phyloP scores from a whole-genome alignment of 805 yeast species.

The Yamadazyma paraphyllophila region DNA sequence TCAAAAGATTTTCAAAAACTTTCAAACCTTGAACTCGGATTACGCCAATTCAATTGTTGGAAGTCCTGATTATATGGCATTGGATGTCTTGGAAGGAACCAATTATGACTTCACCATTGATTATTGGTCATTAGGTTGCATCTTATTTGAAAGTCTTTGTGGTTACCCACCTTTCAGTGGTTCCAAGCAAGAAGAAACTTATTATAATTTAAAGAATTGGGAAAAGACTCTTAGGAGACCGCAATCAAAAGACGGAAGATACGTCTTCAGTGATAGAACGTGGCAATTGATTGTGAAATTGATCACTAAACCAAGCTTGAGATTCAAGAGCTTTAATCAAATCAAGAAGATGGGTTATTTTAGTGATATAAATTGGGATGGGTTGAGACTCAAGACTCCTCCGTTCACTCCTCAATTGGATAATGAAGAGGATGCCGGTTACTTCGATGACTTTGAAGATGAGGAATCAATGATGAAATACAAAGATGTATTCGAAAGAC shows the following conservation, averaged over 20 bases:
- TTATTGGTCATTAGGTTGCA: slow-evolving; percentile 98
- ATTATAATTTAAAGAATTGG: slow-evolving; percentile 91
- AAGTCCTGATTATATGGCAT: slow-evolving; percentile 98
- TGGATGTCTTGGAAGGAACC: slow-evolving; percentile 93
- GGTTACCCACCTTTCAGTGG: slow-evolving; percentile 99
- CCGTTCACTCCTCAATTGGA: slow-evolving; percentile 97
- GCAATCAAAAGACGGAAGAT: slow-evolving; percentile 84
- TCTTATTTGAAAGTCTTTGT: slow-evolving; percentile 91
- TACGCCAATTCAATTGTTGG: slow-evolving; percentile 96
- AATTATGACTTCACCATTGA: slow-evolving; percentile 94
- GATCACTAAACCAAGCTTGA: slow-evolving; percentile 73
- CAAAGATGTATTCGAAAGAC: slow-evolving; percentile 93
- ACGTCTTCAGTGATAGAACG: slow-evolving; percentile 92
- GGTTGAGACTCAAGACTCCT: slow-evolving; percentile 68
- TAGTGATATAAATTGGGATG: slow-evolving; percentile 76
- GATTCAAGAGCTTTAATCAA: slow-evolving; percentile 79
- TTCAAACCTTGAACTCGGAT: slow-evolving; percentile 52
- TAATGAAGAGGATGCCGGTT: slow-evolving; percentile 97
- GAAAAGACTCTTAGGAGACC: slow-evolving; percentile 85
- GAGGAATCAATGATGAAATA: slow-evolving; percentile 97
- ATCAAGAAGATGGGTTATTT: slow-evolving; percentile 79
- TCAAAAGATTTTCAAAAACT: slow-evolving; percentile 79
- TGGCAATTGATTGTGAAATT: slow-evolving; percentile 83
- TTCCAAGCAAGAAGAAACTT: slow-evolving; percentile 88
- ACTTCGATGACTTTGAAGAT: slow-evolving; percentile 94